Evolutionary conservation across 1,284 basidiomycete species (phyloP).

Genomic region (Cutaneotrichosporon cutaneum): DNA sequence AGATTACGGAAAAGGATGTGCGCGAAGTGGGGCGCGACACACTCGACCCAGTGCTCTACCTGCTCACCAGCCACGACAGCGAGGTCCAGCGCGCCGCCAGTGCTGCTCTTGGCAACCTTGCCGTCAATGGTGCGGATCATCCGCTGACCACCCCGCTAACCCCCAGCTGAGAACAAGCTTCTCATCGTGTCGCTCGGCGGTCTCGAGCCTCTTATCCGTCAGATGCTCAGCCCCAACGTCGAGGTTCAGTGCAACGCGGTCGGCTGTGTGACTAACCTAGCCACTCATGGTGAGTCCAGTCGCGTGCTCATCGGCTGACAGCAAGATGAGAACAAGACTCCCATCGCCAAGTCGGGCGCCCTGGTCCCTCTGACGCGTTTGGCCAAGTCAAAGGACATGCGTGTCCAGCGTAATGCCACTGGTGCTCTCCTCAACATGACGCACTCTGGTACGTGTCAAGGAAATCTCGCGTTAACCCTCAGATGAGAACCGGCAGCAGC

Average conservation of each 20-base stretch:
- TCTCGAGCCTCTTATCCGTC: slow-evolving; percentile 94
- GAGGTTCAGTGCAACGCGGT: slow-evolving; percentile 99
- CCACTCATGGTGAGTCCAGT: slow-evolving; percentile 80
- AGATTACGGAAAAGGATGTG: slow-evolving; percentile 99
- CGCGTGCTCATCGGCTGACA: slow-evolving; percentile 14
- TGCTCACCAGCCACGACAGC: slow-evolving; percentile 95
- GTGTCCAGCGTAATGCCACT: slow-evolving; percentile 97
- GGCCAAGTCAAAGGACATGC: slow-evolving; percentile 98
- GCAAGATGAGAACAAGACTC: slow-evolving; percentile 97
- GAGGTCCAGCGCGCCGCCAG: slow-evolving; percentile 98
- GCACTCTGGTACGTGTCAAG: slow-evolving; percentile 71
- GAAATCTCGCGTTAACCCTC: background rate
- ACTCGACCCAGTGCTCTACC: slow-evolving; percentile 95
- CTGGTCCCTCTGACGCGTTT: slow-evolving; percentile 93
- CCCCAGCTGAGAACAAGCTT: slow-evolving; percentile 95
- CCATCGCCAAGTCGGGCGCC: slow-evolving; percentile 98
- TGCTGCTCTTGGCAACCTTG: slow-evolving; percentile 96
- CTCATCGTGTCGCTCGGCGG: slow-evolving; percentile 98
- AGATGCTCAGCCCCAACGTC: slow-evolving; percentile 96
- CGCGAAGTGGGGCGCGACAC: slow-evolving; percentile 95
- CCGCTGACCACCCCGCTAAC: slow-evolving; percentile 8
- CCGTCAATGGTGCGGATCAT: slow-evolving; percentile 82
- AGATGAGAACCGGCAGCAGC: slow-evolving; percentile 98
- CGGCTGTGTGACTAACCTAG: slow-evolving; percentile 97
- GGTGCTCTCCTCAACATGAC: slow-evolving; percentile 99